Percentiles rank a stretch among this genome's conserved stretches.
Evolutionary conservation across 1,284 basidiomycete species (phyloP).

Genomic region (Moesziomyces sp.): DNA sequence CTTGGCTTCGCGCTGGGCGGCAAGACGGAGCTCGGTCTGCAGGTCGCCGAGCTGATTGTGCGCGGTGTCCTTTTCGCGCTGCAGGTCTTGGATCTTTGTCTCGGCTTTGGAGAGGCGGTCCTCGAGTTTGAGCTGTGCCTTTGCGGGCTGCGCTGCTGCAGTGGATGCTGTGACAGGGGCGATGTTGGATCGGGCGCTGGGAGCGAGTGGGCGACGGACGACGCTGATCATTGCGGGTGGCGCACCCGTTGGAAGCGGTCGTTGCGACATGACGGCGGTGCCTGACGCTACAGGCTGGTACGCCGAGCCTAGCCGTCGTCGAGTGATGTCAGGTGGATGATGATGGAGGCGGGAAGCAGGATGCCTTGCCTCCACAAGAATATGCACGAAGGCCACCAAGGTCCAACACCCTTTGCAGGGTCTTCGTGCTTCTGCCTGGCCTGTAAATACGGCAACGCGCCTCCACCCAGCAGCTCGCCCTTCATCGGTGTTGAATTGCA

Average conservation of each 20-base stretch:
- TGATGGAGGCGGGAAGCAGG: not conserved
- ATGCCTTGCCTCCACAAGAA: not conserved
- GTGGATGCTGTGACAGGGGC: slow-evolving; percentile 3
- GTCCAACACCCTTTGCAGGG: not conserved
- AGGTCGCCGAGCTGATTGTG: slow-evolving; percentile 42
- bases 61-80: slow-evolving; percentile 20
- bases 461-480: not conserved
- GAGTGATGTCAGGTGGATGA: not conserved
- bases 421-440: not conserved
- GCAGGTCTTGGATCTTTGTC: slow-evolving; percentile 28
- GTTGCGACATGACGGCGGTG: slow-evolving; percentile 25
- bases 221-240: slow-evolving; percentile 21
- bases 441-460: slow-evolving; percentile 22
- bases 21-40: slow-evolving; percentile 45
- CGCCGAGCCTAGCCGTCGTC: slow-evolving; percentile 14
- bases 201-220: slow-evolving; percentile 31
- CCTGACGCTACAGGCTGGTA: not conserved
- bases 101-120: slow-evolving; percentile 32
- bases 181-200: slow-evolving; percentile 35
- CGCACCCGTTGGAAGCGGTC: slow-evolving; percentile 3
- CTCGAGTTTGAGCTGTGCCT: slow-evolving; percentile 37
- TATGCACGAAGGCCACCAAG: no score
- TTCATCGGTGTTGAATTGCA: not conserved
- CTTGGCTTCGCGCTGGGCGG: slow-evolving; percentile 47
- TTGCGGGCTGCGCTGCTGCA: slow-evolving; percentile 8